phyloP scores from a whole-genome alignment of 257 asterid species.

The Solanum commersonii region DNA sequence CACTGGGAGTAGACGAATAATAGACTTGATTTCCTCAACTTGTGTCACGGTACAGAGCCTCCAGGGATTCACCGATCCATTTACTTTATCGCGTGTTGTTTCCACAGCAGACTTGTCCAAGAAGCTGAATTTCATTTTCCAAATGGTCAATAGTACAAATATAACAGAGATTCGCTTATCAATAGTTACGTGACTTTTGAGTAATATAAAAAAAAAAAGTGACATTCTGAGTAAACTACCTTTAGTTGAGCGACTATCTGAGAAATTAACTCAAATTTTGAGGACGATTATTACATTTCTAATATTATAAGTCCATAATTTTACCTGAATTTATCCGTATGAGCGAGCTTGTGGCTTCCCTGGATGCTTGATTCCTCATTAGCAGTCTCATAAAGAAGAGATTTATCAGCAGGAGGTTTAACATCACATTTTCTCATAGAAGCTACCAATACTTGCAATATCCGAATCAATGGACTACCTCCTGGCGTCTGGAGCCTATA shows the following conservation, averaged over 20 bases:
- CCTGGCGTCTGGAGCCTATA: background rate
- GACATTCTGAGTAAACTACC: background rate
- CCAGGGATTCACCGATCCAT: slow-evolving; percentile 37
- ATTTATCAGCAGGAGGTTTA: background rate
- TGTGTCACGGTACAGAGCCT: slow-evolving; percentile 67
- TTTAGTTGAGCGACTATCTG: background rate
- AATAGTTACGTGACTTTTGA: background rate
- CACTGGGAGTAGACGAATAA: slow-evolving; percentile 49
- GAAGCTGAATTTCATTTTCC: slow-evolving; percentile 25
- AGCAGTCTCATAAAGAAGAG: background rate
- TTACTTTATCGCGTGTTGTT: slow-evolving; percentile 20
- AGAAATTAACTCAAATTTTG: background rate
- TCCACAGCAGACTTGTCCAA: slow-evolving; percentile 76
- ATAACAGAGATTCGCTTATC: too few species aligned
- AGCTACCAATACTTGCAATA: background rate
- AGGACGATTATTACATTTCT: background rate
- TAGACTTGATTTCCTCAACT: slow-evolving; percentile 68
- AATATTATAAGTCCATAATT: background rate
- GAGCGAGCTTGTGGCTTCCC: slow-evolving; percentile 69
- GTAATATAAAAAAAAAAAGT: background rate
- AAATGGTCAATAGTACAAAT: background rate
- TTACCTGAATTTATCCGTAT: slow-evolving; percentile 63
- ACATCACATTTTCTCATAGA: background rate
- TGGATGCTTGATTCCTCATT: background rate
- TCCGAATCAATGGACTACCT: background rate